Evolutionary conservation across 805 yeast genomes (phyloP).

Genomic region (Metschnikowia arizonensis): DNA sequence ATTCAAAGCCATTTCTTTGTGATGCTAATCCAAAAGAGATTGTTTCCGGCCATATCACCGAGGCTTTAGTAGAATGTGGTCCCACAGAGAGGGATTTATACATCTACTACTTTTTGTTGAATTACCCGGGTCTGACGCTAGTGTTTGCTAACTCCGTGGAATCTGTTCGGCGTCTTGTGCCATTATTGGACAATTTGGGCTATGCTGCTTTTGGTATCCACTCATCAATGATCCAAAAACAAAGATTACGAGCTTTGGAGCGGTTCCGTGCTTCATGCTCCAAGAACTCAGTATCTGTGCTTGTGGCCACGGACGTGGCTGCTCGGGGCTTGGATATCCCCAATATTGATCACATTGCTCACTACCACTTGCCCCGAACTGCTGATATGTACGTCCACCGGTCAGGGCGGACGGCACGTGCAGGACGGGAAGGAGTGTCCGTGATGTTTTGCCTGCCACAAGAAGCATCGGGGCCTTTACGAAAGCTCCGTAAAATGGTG

Average conservation of each 20-base stretch:
- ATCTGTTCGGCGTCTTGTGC: conserved; percentile 81
- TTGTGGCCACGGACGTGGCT: conserved; percentile 95
- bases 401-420: conserved; percentile 98
- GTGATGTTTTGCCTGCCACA: conserved; percentile 90
- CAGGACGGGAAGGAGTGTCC: conserved; percentile 91
- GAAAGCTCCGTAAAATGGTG: conserved; percentile 62
- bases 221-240: conserved; percentile 93
- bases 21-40: conserved; percentile 86
- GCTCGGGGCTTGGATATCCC: conserved; percentile 97
- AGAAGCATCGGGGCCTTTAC: conserved; percentile 85
- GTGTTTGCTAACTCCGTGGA: conserved; percentile 96
- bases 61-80: conserved; percentile 88
- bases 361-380: conserved; percentile 89
- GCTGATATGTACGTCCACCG: conserved; percentile 95
- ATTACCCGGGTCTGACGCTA: conserved; percentile 85
- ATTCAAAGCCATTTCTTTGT: conserved; percentile 60
- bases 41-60: conserved; percentile 71
- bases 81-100: conserved; percentile 85
- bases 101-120: conserved; percentile 77
- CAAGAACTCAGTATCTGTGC: conserved; percentile 53
- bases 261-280: conserved; percentile 57
- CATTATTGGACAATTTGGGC: conserved; percentile 64
- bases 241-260: conserved; percentile 81
- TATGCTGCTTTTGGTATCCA: conserved; percentile 76
- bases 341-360: conserved; percentile 87